These are phyloP conservation scores for Leishmania martiniquensis DNA, from an alignment of 208 protist genomes.

Conservation along the genomic window DNA sequence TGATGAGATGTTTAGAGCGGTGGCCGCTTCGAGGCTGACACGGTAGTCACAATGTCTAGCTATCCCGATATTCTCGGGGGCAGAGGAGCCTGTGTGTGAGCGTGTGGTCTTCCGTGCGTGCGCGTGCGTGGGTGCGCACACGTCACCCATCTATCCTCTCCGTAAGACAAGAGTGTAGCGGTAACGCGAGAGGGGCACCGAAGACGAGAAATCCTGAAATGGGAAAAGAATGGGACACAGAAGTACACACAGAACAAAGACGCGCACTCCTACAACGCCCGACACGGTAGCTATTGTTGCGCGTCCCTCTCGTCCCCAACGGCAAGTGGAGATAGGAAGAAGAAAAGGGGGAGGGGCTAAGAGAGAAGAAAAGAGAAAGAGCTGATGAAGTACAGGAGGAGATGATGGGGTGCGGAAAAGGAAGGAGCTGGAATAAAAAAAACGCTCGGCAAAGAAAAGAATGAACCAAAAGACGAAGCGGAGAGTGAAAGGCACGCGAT, in stretches of 20 bases:
- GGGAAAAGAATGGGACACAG: neutral
- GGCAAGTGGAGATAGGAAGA: neutral
- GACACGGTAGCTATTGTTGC: neutral
- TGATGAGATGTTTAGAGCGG: no score
- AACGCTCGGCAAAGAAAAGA: neutral
- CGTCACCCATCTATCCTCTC: no score
- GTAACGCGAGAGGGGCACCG: no score
- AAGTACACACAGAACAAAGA: neutral
- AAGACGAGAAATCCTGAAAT: constrained; percentile 6
- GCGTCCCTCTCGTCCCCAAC: neutral
- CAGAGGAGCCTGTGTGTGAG: no score
- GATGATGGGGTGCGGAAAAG: no score
- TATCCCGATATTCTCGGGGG: no score
- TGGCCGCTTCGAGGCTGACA: no score
- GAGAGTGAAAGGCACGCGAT: neutral
- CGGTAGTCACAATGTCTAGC: no score
- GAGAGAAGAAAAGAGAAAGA: neutral
- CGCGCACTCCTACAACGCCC: neutral
- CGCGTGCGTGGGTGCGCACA: no score
- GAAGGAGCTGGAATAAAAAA: neutral
- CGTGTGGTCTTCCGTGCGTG: no score
- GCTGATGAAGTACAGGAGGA: no score
- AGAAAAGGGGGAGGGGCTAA: neutral
- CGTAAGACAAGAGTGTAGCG: no score
- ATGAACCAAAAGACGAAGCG: neutral